A percentile compares a stretch with the other conserved stretches of the same genome.
These are phyloP conservation scores for Pinus taeda DNA, from an alignment of 75 land plant genomes.

Conservation along the genomic window DNA sequence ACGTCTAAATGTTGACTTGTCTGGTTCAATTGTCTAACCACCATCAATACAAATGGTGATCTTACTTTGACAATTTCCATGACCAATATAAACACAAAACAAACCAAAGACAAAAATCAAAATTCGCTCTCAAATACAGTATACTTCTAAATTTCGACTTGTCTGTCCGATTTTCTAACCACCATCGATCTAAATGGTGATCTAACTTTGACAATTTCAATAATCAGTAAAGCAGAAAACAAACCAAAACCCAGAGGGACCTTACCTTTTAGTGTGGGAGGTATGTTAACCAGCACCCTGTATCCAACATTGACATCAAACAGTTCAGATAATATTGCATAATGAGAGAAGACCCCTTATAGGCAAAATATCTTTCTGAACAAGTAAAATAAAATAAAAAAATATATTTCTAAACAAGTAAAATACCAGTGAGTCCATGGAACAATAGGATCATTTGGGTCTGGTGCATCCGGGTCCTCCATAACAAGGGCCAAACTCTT, in stretches of 20 bases:
- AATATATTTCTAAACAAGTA: not conserved
- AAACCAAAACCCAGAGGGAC: not conserved
- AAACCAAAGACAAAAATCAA: not conserved
- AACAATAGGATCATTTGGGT: constrained; percentile 51
- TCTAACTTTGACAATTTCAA: not conserved
- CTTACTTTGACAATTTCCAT: not conserved
- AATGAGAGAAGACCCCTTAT: no score
- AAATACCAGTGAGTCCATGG: constrained; percentile 68
- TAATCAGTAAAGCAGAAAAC: not conserved
- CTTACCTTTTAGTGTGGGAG: constrained; percentile 46
- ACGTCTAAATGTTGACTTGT: not conserved
- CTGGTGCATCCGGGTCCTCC: constrained; percentile 73
- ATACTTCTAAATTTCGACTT: not conserved
- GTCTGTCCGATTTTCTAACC: not conserved
- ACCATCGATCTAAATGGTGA: no score
- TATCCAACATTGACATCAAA: not conserved
- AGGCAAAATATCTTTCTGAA: not conserved
- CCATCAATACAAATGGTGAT: no score
- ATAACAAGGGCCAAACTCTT: constrained; percentile 64
- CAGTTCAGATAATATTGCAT: not conserved
- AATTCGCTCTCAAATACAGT: not conserved
- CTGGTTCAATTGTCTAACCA: no score
- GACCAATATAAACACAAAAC: not conserved
- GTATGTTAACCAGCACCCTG: constrained; percentile 29
- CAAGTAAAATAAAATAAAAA: not conserved